Conservation (phyloP, 164 flowering plant species). For the Aristolochia fimbriata region DNA sequence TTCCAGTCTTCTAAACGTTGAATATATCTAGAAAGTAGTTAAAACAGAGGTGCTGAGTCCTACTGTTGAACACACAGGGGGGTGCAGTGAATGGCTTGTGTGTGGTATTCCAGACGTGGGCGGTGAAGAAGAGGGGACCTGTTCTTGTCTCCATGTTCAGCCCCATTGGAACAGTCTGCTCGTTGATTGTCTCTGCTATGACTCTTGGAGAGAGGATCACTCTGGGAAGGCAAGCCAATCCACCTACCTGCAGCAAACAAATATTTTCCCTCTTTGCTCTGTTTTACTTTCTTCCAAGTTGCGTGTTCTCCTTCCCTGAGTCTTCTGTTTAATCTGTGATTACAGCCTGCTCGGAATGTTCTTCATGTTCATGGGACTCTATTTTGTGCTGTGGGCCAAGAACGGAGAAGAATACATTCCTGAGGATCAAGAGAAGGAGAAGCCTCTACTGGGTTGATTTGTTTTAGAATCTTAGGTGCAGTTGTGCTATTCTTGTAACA, state of each 20-base stretch:
- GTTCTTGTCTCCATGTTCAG: slow-evolving; percentile 72
- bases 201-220: slow-evolving; percentile 34
- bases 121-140: slow-evolving; percentile 76
- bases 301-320: neutral
- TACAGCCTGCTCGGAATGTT: slow-evolving; percentile 66
- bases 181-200: slow-evolving; percentile 39
- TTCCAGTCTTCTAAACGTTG: too few relatives aligned
- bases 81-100: slow-evolving; percentile 49
- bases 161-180: slow-evolving; percentile 57
- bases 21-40: too few relatives aligned
- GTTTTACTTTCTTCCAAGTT: neutral
- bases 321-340: neutral
- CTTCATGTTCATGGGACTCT: slow-evolving; percentile 72
- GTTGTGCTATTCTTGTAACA: neutral
- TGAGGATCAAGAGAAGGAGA: slow-evolving; percentile 11
- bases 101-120: slow-evolving; percentile 69
- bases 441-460: slow-evolving; percentile 48
- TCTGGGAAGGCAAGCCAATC: neutral
- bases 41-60: too few relatives aligned
- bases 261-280: neutral
- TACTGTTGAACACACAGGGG: slow-evolving; percentile 14
- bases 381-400: slow-evolving; percentile 85
- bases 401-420: slow-evolving; percentile 41
- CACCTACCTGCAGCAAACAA: neutral
- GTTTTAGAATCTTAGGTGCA: neutral